A percentile compares a stretch with the other conserved stretches of the same genome.
Conservation (phyloP, 306 rosid genomes). For the Phaseolus lunatus region DNA sequence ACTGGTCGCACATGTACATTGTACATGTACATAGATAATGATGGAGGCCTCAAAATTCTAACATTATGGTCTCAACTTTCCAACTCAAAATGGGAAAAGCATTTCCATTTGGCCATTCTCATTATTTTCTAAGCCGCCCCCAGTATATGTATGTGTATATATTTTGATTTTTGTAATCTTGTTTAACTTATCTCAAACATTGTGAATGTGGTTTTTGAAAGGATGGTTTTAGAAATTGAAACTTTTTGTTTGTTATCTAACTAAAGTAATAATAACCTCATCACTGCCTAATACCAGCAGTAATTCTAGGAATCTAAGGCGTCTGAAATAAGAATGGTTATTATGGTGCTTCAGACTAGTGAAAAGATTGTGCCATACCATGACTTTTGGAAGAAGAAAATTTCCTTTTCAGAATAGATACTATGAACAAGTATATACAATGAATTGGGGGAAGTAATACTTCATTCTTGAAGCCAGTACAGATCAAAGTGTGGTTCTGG, state of each 20-base stretch:
- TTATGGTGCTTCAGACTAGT: not conserved
- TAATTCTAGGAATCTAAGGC: not conserved
- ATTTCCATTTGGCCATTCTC: slow-evolving; percentile 1
- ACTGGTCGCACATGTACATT: not conserved
- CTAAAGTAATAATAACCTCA: not conserved
- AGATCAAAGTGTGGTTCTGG: slow-evolving; percentile 66
- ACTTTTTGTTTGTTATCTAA: not conserved
- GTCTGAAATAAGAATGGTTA: slow-evolving; percentile 10
- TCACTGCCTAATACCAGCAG: not conserved
- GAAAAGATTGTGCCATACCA: slow-evolving; percentile 22
- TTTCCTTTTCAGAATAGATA: slow-evolving; percentile 22
- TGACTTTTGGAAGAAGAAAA: slow-evolving; percentile 12
- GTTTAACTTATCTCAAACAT: not conserved
- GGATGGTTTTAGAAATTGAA: not conserved
- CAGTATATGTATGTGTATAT: not conserved
- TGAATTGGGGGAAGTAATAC: not conserved
- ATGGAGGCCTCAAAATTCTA: slow-evolving; percentile 31
- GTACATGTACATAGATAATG: not conserved
- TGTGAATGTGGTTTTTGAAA: not conserved
- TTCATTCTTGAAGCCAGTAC: slow-evolving; percentile 80
- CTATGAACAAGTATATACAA: slow-evolving; percentile 50
- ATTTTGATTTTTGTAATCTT: not conserved
- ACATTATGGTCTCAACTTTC: slow-evolving; percentile 44
- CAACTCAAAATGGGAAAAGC: slow-evolving; percentile 9
- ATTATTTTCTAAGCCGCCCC: slow-evolving; percentile 48